Evolutionary conservation across 2,329 filamentous ascomycete species (phyloP), one percentile per base, ranked within the genome.

Genomic region (Pseudogymnoascus sp.): DNA sequence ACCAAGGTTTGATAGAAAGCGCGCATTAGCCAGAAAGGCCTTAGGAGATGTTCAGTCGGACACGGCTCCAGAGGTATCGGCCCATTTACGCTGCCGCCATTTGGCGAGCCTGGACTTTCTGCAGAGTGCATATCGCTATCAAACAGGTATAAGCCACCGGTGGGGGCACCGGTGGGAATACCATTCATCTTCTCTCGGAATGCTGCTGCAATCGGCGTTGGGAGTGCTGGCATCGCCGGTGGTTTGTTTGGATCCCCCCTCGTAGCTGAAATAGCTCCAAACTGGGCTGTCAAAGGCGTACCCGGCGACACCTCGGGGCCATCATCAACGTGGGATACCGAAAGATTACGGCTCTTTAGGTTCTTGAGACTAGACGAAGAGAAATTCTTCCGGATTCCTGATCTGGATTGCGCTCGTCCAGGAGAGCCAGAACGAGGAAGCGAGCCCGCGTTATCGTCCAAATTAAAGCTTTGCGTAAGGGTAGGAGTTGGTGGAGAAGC

Each of bases 11-110:
- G 91, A 71, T 94, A 96, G 25, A 99, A 81, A 64, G 89, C 92
- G 60, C 94, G 86, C 90, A 99, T 96, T 47, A 99, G 80, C 94
- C 94, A 99, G 74, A 97, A 99, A 1, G 94, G 95, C 18, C 94
- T 86, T n/a, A 97, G 80, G 69, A 97, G 81, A 63, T 88, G 87
- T 39, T 95, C 91, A 36, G 88, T 90, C 1, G 94, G 94, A 71
- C 95, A 99, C 2, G 94, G 89, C 70, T 99, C 94, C 4, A 99
- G 81, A 0, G 91, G 85, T 20, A 87, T 81, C 11, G 92, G 92
- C 1, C 86, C 83, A 66, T 91, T 86, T 0, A 78, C 70, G 11
- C 79, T 78, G n/a, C 82, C 72, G 3, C 81, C 78, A 61, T 87
- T 86, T 2, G 87, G 84, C n/a, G 85, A 86, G 2, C 85, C 86